These are phyloP conservation scores for Paraurostyla sp. DNA, from an alignment of 73 alveolate genomes.

Conservation along the genomic window DNA sequence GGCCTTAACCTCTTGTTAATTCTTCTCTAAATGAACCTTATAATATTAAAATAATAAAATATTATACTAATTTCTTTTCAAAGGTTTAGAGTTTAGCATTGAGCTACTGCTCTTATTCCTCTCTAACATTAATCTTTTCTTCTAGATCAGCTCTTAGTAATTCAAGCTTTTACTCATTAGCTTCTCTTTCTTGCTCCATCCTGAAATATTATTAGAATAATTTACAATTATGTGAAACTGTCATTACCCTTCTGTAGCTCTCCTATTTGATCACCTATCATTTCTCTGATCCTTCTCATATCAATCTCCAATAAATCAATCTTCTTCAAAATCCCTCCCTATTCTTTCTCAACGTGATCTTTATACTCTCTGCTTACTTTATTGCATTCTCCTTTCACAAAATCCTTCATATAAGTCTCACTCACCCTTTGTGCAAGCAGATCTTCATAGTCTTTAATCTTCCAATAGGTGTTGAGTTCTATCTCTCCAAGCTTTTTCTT, in stretches of 20 bases:
- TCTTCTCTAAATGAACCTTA: not conserved
- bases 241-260: conserved; percentile 19
- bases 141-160: not conserved
- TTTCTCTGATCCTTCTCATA: not conserved
- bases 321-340: not conserved
- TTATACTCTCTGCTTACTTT: conserved; percentile 20
- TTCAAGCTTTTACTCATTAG: not conserved
- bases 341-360: conserved; percentile 27
- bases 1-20: not conserved
- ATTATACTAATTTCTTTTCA: not conserved
- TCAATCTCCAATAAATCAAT: not conserved
- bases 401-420: conserved; percentile 69
- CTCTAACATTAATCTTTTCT: not conserved
- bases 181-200: conserved; percentile 20
- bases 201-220: not conserved
- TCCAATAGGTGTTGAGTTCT: conserved; percentile 78
- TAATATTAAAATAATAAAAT: not conserved
- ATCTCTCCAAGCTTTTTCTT: conserved; percentile 67
- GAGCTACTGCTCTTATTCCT: not conserved
- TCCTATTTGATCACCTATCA: conserved; percentile 30
- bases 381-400: conserved; percentile 32
- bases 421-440: conserved; percentile 68
- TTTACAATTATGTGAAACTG: not conserved
- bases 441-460: conserved; percentile 82
- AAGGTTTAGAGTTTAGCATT: not conserved